Evolutionary conservation across 345 rosid genomes (phyloP).

Genomic region (Bretschneidera sinensis): DNA sequence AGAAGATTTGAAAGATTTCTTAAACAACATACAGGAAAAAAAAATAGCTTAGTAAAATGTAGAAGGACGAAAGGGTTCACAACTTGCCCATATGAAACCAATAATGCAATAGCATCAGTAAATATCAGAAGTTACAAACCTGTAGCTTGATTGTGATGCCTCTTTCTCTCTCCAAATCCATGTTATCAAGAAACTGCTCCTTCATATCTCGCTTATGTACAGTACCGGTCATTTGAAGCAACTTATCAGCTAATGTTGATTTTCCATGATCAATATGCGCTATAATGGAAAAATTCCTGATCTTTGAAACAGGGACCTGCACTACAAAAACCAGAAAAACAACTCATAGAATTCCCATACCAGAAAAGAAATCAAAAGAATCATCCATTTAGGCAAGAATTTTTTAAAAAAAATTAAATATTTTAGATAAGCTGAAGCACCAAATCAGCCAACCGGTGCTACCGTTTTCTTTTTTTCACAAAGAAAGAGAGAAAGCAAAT

Average conservation of each 20-base stretch:
- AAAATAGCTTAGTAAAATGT: not conserved
- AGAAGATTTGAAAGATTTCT: too few species aligned
- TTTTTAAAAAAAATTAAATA: too few species aligned
- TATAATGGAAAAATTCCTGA: slow-evolving; percentile 85
- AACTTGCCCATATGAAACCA: not conserved
- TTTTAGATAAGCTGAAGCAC: too few species aligned
- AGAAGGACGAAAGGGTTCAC: not conserved
- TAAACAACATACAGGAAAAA: not conserved
- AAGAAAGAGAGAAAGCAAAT: too few species aligned
- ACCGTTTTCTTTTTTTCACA: too few species aligned
- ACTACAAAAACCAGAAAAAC: not conserved
- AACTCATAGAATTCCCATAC: not conserved
- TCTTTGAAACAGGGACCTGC: slow-evolving; percentile 69
- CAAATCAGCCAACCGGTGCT: too few species aligned
- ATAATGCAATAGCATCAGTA: not conserved
- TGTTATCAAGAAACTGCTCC: slow-evolving; percentile 95
- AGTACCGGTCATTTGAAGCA: slow-evolving; percentile 92
- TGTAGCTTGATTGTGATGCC: slow-evolving; percentile 98
- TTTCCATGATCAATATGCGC: slow-evolving; percentile 99
- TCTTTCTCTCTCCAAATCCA: slow-evolving; percentile 98
- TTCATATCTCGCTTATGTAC: slow-evolving; percentile 93
- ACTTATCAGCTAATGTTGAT: slow-evolving; percentile 90
- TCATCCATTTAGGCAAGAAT: not conserved
- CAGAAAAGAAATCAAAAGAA: not conserved
- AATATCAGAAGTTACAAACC: slow-evolving; percentile 25